A percentile compares a stretch with the other conserved stretches of the same genome.
Conservation (phyloP, 768 basidiomycete genomes). For the Suillus brevipes region DNA sequence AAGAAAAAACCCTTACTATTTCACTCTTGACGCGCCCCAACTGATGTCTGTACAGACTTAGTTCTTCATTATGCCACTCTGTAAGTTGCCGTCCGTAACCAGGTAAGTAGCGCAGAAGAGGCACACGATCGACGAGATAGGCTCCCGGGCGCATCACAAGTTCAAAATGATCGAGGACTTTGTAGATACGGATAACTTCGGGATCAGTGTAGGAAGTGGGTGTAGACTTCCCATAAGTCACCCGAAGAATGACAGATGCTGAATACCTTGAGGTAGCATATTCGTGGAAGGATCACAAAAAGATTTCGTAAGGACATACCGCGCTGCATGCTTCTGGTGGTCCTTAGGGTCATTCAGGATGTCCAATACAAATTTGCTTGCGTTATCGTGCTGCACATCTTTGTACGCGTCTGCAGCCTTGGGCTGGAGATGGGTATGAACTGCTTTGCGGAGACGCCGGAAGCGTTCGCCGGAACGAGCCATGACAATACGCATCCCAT, state of each 20-base stretch:
- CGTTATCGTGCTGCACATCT: constrained; percentile 40
- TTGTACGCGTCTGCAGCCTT: constrained; percentile 44
- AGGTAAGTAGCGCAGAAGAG: constrained; percentile 46
- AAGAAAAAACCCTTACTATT: constrained; percentile 31
- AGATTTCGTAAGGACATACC: constrained; percentile 30
- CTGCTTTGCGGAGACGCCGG: constrained; percentile 54
- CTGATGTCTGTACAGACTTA: constrained; percentile 49
- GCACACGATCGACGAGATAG: constrained; percentile 53
- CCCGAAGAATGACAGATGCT: constrained; percentile 12
- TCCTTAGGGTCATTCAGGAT: constrained; percentile 25
- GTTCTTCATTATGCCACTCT: constrained; percentile 51
- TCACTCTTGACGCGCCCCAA: constrained; percentile 41
- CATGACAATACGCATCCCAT: constrained; percentile 53
- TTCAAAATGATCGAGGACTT: constrained; percentile 24
- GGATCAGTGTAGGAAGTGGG: constrained; percentile 13
- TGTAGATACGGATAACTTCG: constrained; percentile 19
- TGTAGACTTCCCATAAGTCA: constrained; percentile 17
- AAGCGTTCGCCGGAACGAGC: constrained; percentile 51
- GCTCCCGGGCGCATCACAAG: constrained; percentile 40
- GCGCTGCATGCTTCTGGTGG: constrained; percentile 28
- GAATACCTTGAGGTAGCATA: constrained; percentile 9
- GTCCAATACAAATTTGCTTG: constrained; percentile 10
- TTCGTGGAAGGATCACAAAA: constrained; percentile 29
- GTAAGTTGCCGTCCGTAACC: constrained; percentile 55
- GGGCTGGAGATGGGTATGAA: constrained; percentile 53